A percentile compares a stretch with the other conserved stretches of the same genome.
Evolutionary conservation across 495 filamentous ascomycete species (phyloP).

Genomic region (Wilcoxina mikolae): DNA sequence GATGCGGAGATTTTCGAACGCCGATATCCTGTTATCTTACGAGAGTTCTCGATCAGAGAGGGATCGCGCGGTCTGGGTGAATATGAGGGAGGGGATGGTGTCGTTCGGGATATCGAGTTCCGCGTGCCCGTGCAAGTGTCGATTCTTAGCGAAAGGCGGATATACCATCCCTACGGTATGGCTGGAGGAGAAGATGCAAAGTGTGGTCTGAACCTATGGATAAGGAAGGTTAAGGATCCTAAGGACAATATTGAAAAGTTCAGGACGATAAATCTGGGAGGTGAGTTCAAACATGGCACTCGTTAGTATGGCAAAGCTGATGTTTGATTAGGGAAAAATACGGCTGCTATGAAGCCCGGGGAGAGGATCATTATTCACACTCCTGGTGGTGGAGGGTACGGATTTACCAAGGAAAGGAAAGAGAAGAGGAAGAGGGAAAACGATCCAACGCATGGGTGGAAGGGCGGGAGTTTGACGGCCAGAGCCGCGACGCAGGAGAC

Average conservation of each 20-base stretch:
- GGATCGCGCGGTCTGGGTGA: constrained; percentile 58
- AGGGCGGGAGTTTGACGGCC: constrained; percentile 43
- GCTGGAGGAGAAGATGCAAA: constrained; percentile 69
- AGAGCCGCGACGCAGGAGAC: constrained; percentile 36
- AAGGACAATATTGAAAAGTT: constrained; percentile 37
- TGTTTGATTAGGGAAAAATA: constrained; percentile 57
- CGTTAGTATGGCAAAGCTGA: neutral
- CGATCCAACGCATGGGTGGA: constrained; percentile 47
- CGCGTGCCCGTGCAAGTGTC: constrained; percentile 73
- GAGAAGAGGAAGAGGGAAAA: constrained; percentile 25
- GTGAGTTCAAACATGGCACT: no score
- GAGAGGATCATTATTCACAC: constrained; percentile 70
- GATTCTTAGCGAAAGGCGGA: constrained; percentile 74
- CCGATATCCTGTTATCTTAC: constrained; percentile 74
- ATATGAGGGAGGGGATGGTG: constrained; percentile 75
- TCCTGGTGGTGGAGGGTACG: constrained; percentile 64
- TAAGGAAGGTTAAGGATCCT: constrained; percentile 42
- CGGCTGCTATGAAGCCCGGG: constrained; percentile 66
- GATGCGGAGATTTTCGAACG: constrained; percentile 93
- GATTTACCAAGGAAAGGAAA: constrained; percentile 42
- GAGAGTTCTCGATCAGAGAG: constrained; percentile 61
- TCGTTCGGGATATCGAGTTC: constrained; percentile 90
- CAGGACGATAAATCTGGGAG: constrained; percentile 62
- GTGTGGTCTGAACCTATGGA: constrained; percentile 77
- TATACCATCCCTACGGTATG: constrained; percentile 78